Evolutionary conservation across 2,329 filamentous ascomycete genomes (phyloP).

Genomic region (Talaromyces sp.): DNA sequence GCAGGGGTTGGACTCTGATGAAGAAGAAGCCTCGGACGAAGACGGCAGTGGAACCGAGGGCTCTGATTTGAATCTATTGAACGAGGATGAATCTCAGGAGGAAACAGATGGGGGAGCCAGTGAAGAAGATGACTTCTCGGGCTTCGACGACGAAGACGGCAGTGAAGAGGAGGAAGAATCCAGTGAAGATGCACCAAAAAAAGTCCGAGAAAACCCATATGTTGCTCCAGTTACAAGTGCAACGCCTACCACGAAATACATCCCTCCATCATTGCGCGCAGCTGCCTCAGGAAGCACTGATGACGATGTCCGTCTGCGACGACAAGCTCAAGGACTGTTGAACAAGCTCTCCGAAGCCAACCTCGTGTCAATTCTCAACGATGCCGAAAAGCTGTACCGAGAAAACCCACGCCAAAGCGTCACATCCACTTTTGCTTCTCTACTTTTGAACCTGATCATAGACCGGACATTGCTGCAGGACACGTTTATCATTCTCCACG

Average conservation of each 20-base stretch:
- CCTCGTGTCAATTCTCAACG: slow-evolving; percentile 73
- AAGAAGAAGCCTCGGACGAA: slow-evolving; percentile 19
- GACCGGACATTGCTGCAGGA: slow-evolving; percentile 75
- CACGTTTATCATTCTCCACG: slow-evolving; percentile 84
- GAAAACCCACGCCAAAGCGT: slow-evolving; percentile 83
- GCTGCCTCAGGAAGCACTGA: slow-evolving; percentile 59
- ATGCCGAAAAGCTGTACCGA: slow-evolving; percentile 78
- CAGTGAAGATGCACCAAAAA: slow-evolving; percentile 27
- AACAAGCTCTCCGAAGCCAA: slow-evolving; percentile 93
- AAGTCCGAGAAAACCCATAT: slow-evolving; percentile 78
- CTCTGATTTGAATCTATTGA: slow-evolving; percentile 22
- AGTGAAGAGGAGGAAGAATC: slow-evolving; percentile 21
- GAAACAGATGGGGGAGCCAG: slow-evolving; percentile 23
- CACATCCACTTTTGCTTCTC: slow-evolving; percentile 70
- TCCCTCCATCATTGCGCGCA: slow-evolving; percentile 77
- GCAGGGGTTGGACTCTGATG: slow-evolving; percentile 22
- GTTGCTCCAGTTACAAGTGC: slow-evolving; percentile 59
- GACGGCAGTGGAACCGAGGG: slow-evolving; percentile 21
- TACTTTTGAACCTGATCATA: slow-evolving; percentile 72
- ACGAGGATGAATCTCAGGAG: slow-evolving; percentile 25
- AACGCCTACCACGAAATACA: slow-evolving; percentile 60
- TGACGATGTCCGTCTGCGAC: slow-evolving; percentile 61
- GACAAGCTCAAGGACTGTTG: slow-evolving; percentile 80
- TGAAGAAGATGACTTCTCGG: slow-evolving; percentile 33
- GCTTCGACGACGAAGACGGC: slow-evolving; percentile 33